Evolutionary conservation across 768 basidiomycete species (phyloP).

Genomic region (Glaciozyma antarctica): DNA sequence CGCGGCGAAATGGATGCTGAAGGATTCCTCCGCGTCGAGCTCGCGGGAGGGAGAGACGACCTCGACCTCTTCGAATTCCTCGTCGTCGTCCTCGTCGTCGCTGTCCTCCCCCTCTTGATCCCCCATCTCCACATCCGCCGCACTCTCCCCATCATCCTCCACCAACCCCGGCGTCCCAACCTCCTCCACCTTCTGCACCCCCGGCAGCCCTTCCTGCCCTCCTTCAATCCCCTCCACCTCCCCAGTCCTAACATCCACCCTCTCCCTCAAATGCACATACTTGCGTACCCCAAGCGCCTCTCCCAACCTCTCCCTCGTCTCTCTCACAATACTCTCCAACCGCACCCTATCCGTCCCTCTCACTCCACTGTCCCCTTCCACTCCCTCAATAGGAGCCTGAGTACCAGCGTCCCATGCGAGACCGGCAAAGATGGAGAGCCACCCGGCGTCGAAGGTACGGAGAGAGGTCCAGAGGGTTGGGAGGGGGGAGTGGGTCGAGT

Average conservation of each 20-base stretch:
- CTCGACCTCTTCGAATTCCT: conserved; percentile 20
- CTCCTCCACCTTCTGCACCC: too few species aligned
- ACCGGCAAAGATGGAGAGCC: conserved; percentile 14
- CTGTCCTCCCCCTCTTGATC: conserved; percentile 10
- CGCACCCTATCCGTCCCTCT: conserved; percentile 19
- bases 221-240: neutral
- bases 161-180: conserved; percentile 4
- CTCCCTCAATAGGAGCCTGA: neutral
- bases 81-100: conserved; percentile 15
- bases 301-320: conserved; percentile 5
- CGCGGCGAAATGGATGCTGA: conserved; percentile 15
- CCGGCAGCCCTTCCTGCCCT: too few species aligned
- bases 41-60: conserved; percentile 2
- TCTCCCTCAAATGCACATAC: conserved; percentile 13
- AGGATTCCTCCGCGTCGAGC: neutral
- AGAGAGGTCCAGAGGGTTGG: neutral
- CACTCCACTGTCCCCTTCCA: neutral
- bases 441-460: conserved; percentile 11
- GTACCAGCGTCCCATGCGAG: conserved; percentile 8
- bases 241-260: neutral
- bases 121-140: neutral
- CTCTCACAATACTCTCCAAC: conserved; percentile 12
- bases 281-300: conserved; percentile 11
- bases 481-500: neutral
- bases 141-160: neutral